A percentile compares a stretch with the other conserved stretches of the same genome.
phyloP scores from a whole-genome alignment of 257 asterid genomes.

The Nicotiana sylvestris region DNA sequence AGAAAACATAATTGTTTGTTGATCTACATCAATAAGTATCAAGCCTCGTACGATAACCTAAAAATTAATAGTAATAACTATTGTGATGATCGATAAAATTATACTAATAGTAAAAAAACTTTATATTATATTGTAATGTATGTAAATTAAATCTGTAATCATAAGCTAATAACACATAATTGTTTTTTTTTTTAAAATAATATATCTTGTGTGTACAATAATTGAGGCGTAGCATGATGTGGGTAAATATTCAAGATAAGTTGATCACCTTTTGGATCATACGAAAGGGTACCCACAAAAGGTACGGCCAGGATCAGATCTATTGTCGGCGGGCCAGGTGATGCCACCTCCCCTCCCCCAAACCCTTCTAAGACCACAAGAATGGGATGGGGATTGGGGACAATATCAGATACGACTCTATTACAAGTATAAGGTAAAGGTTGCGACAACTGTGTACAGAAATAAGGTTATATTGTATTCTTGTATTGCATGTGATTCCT shows the following conservation, averaged over 20 bases:
- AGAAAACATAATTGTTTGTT: neutral
- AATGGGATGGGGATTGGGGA: conserved; percentile 2
- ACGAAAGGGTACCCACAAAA: conserved; percentile 40
- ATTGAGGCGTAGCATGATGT: neutral
- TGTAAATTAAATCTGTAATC: neutral
- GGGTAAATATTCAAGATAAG: conserved; percentile 4
- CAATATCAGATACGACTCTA: conserved; percentile 16
- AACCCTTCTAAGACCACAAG: neutral
- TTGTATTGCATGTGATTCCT: conserved; percentile 52
- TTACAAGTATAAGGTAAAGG: neutral
- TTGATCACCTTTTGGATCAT: conserved; percentile 23
- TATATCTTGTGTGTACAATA: neutral
- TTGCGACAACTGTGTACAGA: conserved; percentile 8
- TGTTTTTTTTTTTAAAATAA: neutral
- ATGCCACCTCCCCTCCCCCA: conserved; percentile 9
- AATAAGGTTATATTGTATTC: neutral
- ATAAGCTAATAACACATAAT: neutral
- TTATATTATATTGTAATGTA: too few species aligned
- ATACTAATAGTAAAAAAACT: neutral
- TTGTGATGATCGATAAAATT: neutral
- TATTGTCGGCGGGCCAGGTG: conserved; percentile 40
- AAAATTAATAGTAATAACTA: neutral
- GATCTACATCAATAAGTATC: neutral
- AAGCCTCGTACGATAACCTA: neutral
- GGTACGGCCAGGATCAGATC: conserved; percentile 51